These are phyloP conservation scores for Aechmea fasciata DNA, from an alignment of 176 grass and related monocot genomes.

Conservation along the genomic window DNA sequence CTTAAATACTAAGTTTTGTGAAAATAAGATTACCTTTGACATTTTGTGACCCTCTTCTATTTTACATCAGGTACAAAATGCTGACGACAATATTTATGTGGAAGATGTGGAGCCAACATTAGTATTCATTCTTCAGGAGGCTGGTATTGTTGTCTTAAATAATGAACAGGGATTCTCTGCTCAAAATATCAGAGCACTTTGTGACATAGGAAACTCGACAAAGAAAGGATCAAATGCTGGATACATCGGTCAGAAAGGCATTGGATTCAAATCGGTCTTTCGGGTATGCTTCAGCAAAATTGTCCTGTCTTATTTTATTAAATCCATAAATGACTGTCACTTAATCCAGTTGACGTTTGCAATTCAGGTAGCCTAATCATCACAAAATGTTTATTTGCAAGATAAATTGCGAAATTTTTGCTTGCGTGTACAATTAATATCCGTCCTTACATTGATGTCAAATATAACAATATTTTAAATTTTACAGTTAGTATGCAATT, in stretches of 20 bases:
- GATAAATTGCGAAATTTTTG: too few species aligned
- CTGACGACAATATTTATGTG: constrained; percentile 84
- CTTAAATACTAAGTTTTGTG: not conserved
- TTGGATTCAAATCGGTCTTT: constrained; percentile 98
- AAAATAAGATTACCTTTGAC: constrained; percentile 1
- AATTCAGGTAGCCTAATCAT: not conserved
- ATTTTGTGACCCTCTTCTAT: constrained; percentile 21
- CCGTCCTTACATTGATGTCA: too few species aligned
- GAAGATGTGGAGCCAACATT: constrained; percentile 75
- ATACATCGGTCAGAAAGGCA: constrained; percentile 97
- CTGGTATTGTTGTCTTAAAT: constrained; percentile 80
- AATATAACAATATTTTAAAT: too few species aligned
- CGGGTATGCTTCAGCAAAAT: constrained; percentile 43
- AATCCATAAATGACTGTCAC: not conserved
- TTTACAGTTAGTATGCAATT: too few species aligned
- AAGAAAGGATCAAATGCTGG: constrained; percentile 80
- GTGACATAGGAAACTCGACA: constrained; percentile 92
- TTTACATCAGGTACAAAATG: constrained; percentile 78
- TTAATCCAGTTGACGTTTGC: constrained; percentile 11
- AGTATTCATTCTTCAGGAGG: constrained; percentile 80
- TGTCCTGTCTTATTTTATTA: constrained; percentile 1
- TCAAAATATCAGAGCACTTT: constrained; percentile 92
- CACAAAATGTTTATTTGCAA: not conserved
- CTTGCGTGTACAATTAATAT: too few species aligned
- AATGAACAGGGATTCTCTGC: constrained; percentile 82